Base-by-base conservation (phyloP, 176 grass and related monocot species). In the Oryza nivara region DNA sequence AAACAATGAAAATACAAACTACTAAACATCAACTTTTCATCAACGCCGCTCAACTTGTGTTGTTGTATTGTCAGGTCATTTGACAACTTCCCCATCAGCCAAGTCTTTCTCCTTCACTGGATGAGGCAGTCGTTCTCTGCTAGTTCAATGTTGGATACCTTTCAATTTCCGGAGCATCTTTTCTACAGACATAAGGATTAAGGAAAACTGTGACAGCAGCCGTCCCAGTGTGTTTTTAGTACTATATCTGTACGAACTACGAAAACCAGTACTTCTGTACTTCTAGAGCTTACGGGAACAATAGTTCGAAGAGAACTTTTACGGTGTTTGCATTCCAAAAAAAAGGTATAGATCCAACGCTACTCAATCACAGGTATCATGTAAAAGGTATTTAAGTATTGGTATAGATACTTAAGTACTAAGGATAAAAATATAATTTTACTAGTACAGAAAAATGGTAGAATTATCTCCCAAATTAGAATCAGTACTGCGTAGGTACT, bases 21-120 rank as follows among this genome's bases (percentile, higher is more conserved):
- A 64, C 30, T 80, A 58, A 83, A 30, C 52, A 76, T 44, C 51
- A 70, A 65, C 69, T 83, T 84, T 83, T 91, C 75, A 84, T 69
- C 75, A 52, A 83, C 69, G 30, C 58, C 3, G 49, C 63, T 40
- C 71, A 65, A 73, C 46, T 86, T 82, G 80, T 22, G 72, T 46
- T 85, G 86, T 89, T 58, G 54, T 61, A 77, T 77, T 67, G 73
- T 44, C 56, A 72, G 75, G 46, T 44, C 69, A 36, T 73, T 58
- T 67, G 67, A 73, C 46, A 40, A 60, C 36, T 60, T 45, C 67
- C 49, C 46, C 75, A 86, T 90, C 79, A 73, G 48, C 83, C 47
- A n/a, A 67, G 83, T 79, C 36, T 68, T 61, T 22, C 20, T 68
- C 32, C n/a, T 58, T 78, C 45, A 40, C 5, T 73, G 20, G 56